Evolutionary conservation across 805 yeast genomes (phyloP).

Genomic region (Suhomyces canberraensis): DNA sequence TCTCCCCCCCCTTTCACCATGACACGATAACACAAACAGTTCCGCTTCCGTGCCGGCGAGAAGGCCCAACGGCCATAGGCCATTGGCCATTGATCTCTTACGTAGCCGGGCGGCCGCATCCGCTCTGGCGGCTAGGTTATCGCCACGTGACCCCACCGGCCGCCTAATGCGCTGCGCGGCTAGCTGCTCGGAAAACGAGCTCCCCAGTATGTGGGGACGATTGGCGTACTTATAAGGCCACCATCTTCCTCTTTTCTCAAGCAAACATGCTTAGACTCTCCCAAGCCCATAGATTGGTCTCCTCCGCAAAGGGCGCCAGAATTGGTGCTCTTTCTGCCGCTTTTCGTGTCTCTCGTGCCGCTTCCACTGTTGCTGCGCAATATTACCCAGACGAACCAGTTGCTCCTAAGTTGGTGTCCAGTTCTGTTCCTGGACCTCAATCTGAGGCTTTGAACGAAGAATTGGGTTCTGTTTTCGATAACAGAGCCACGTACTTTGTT

Average conservation of each 20-base stretch:
- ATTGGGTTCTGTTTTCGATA: slow-evolving; percentile 38
- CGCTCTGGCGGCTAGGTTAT: too few species aligned
- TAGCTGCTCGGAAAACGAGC: slow-evolving; percentile 3
- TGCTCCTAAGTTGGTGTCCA: slow-evolving; percentile 28
- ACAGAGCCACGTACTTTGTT: slow-evolving; percentile 41
- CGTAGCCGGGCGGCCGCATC: too few species aligned
- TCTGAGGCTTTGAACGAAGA: slow-evolving; percentile 28
- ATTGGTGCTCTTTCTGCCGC: too few species aligned
- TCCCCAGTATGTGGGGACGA: neutral
- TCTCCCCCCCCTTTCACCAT: too few species aligned
- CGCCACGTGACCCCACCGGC: neutral
- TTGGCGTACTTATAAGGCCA: neutral
- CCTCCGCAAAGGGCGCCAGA: neutral
- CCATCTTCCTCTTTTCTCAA: neutral
- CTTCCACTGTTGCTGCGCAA: slow-evolving; percentile 18
- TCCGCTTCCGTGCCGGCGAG: too few species aligned
- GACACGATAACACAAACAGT: too few species aligned
- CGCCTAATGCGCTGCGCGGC: neutral
- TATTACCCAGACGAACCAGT: slow-evolving; percentile 39
- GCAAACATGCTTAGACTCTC: neutral
- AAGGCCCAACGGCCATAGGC: too few species aligned
- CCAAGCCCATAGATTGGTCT: neutral
- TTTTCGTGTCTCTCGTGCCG: too few species aligned
- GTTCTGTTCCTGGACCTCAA: slow-evolving; percentile 38
- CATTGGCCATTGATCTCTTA: too few species aligned